Base-by-base conservation (phyloP, 495 filamentous ascomycete genomes). In the Pyrenula aspistea region DNA sequence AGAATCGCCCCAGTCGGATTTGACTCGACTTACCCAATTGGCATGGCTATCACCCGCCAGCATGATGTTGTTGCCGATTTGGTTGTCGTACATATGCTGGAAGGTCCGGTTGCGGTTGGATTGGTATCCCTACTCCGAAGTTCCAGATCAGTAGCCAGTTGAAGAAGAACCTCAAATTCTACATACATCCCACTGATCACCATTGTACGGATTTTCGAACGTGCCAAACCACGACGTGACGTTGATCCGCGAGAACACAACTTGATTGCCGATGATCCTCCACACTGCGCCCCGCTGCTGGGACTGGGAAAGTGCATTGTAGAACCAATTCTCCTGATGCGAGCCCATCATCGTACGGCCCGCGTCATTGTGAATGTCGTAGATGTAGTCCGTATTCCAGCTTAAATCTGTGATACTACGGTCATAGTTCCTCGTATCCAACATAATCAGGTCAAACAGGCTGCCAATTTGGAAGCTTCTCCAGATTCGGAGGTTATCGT, bases 401-500 rank as follows among this genome's bases (percentile, higher is more conserved):
- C 58, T 71, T 49, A 71, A 58, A 62, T 73, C 70, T 2, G 71
- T 74, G 57, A 75, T 71, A 51, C 65, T 74, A 57, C 84, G 80
- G 61, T 85, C 82, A 56, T 87, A 87, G 49, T 85, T 71, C 4
- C 83, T 73, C 1, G 84, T 88, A 57, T 86, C 84, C 49, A 87
- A 74, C 74, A 88, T 83, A 57, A 86, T 78, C 2, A 88, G 70
- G 63, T 86, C 84, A 54, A 86, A 64, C 23, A 84, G 71, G 22
- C 79, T 75, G 36, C 84, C 84, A 60, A 88, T 75, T 52, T 77
- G 70, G 68, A 88, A 87, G 47, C 64, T 68, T 19, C 84, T 76
- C 84, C 84, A 88, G 63, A 88, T 79, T 49, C 84, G 79, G 21
- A 87, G 69, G 57, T 81, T 83, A 67, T 87, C 83, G 62, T 87